Conservation (phyloP, 768 basidiomycete species). For the Mycena indigotica region DNA sequence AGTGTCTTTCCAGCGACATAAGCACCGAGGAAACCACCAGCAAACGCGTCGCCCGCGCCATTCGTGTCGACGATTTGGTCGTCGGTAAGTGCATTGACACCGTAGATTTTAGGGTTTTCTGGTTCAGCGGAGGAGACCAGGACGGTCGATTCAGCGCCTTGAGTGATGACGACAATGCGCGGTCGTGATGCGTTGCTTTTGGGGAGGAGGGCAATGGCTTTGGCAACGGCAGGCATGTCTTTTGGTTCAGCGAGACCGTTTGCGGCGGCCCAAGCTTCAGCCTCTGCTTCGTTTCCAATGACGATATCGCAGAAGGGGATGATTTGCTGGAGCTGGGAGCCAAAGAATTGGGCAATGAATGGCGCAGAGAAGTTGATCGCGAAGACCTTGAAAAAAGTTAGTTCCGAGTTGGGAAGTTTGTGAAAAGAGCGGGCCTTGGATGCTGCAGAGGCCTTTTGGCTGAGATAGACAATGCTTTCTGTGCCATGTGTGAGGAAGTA, state of each 20-base stretch:
- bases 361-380: constrained; percentile 94
- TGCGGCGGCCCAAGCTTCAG: constrained; percentile 79
- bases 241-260: constrained; percentile 68
- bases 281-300: constrained; percentile 97
- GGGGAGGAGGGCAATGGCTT: constrained; percentile 68
- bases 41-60: constrained; percentile 96
- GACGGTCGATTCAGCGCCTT: constrained; percentile 79
- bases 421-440: constrained; percentile 62
- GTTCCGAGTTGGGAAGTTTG: neutral
- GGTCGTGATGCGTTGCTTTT: constrained; percentile 78
- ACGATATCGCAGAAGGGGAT: constrained; percentile 85
- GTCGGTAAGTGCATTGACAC: constrained; percentile 58
- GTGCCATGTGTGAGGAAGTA: constrained; percentile 96
- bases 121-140: constrained; percentile 65
- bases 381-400: constrained; percentile 62
- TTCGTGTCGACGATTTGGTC: constrained; percentile 92
- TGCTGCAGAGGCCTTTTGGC: constrained; percentile 71
- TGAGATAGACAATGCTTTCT: constrained; percentile 68
- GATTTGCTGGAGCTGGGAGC: constrained; percentile 74
- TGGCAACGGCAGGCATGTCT: constrained; percentile 70
- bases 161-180: constrained; percentile 88
- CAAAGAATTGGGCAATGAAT: constrained; percentile 95
- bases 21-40: constrained; percentile 93
- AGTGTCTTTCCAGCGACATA: constrained; percentile 75
- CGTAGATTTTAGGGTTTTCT: constrained; percentile 55